Percentiles rank a stretch among this genome's conserved stretches.
Conservation (phyloP, 2,329 filamentous ascomycete genomes). For the Sordariomycetes sp. region DNA sequence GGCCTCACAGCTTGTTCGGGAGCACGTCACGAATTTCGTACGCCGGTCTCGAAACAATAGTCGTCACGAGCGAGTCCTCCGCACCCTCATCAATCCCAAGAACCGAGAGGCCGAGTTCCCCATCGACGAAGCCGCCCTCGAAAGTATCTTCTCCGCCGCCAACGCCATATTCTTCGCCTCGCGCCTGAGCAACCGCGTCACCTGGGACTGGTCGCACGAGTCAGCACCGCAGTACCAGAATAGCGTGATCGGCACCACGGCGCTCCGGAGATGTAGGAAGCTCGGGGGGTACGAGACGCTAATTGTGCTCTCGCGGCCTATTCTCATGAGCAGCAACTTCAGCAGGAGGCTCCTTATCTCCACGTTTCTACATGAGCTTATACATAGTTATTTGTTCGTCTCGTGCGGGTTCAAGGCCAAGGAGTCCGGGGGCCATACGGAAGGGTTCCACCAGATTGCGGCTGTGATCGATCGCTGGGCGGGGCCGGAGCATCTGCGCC, state of each 20-base stretch:
- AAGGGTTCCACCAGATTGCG: slow-evolving; percentile 45
- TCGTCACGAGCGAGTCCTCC: slow-evolving; percentile 42
- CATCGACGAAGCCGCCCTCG: slow-evolving; percentile 42
- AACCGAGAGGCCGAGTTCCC: slow-evolving; percentile 30
- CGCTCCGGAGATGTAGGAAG: slow-evolving; percentile 32
- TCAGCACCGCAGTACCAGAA: slow-evolving; percentile 34
- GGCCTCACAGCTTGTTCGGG: slow-evolving; percentile 33
- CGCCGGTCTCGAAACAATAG: slow-evolving; percentile 33
- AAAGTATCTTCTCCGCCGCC: slow-evolving; percentile 43
- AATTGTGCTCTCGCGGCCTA: slow-evolving; percentile 45
- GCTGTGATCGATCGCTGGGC: slow-evolving; percentile 48
- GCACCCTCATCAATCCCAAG: slow-evolving; percentile 40
- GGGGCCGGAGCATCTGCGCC: slow-evolving; percentile 36
- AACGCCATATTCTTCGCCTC: slow-evolving; percentile 52
- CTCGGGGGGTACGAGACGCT: slow-evolving; percentile 45
- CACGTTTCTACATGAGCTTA: slow-evolving; percentile 53
- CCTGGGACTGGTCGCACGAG: slow-evolving; percentile 47
- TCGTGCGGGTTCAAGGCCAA: slow-evolving; percentile 44
- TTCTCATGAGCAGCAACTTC: slow-evolving; percentile 40
- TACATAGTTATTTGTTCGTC: slow-evolving; percentile 54
- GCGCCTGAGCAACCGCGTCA: slow-evolving; percentile 39
- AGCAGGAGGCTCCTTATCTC: slow-evolving; percentile 48
- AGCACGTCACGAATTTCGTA: slow-evolving; percentile 28
- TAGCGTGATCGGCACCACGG: slow-evolving; percentile 49
- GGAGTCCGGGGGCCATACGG: slow-evolving; percentile 43